These are phyloP conservation scores for Scutellaria barbata DNA, from an alignment of 257 asterid genomes.

Conservation along the genomic window DNA sequence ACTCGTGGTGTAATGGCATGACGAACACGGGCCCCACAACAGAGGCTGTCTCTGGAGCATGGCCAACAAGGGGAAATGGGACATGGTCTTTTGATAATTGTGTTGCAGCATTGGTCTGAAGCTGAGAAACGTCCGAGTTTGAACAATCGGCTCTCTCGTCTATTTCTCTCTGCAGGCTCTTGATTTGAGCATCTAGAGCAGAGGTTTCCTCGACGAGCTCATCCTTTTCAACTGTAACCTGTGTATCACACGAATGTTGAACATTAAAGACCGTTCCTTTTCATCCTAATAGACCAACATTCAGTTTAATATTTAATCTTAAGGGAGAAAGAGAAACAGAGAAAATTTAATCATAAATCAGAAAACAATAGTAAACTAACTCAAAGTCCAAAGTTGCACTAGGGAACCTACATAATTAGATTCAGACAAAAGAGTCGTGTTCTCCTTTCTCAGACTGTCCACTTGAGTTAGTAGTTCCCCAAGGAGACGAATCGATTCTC, in stretches of 20 bases:
- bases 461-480: constrained; percentile 55
- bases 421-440: constrained; percentile 58
- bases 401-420: constrained; percentile 58
- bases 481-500: constrained; percentile 56
- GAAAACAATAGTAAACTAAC: not conserved
- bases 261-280: not conserved
- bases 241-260: constrained; percentile 24
- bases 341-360: not conserved
- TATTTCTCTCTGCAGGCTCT: constrained; percentile 55
- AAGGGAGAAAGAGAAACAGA: not conserved
- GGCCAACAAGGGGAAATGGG: constrained; percentile 37
- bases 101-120: constrained; percentile 29
- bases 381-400: constrained; percentile 3
- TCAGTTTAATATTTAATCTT: not conserved
- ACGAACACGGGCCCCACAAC: constrained; percentile 49
- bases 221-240: constrained; percentile 60
- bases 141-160: constrained; percentile 42
- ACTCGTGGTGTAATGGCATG: constrained; percentile 52
- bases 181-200: constrained; percentile 59
- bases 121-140: constrained; percentile 28
- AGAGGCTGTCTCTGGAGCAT: constrained; percentile 42
- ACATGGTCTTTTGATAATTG: constrained; percentile 42
- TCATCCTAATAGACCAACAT: not conserved
- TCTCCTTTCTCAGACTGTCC: constrained; percentile 59
- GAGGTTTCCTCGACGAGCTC: constrained; percentile 69